A percentile compares a stretch with the other conserved stretches of the same genome.
Conservation (phyloP, 2,329 filamentous ascomycete species). For the Hypoxylon sp. region DNA sequence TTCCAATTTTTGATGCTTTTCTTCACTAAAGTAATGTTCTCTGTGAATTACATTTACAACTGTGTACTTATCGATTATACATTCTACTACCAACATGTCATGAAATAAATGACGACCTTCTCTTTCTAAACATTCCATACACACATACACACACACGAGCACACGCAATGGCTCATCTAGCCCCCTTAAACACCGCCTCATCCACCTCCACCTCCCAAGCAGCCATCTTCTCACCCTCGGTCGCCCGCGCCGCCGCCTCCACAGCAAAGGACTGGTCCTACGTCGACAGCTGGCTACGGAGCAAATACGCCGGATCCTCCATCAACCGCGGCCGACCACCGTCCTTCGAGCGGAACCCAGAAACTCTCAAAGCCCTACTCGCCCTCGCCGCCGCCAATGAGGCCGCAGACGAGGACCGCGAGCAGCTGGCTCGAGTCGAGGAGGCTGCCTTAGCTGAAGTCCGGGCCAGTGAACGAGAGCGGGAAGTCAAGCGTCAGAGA, state of each 20-base stretch:
- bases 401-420: conserved; percentile 78
- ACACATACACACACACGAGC: background rate
- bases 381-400: conserved; percentile 84
- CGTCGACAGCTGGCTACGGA: conserved; percentile 85
- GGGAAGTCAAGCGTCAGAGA: conserved; percentile 51
- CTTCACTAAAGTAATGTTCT: background rate
- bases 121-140: too few species aligned
- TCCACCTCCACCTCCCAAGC: conserved; percentile 46
- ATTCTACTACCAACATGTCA: conserved; percentile 7
- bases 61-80: conserved; percentile 19
- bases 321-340: conserved; percentile 71
- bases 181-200: conserved; percentile 13
- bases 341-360: conserved; percentile 86
- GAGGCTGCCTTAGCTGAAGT: conserved; percentile 71
- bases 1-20: background rate
- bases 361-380: conserved; percentile 83
- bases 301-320: conserved; percentile 64
- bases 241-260: conserved; percentile 81
- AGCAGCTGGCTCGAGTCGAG: conserved; percentile 71
- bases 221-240: conserved; percentile 77
- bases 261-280: conserved; percentile 93
- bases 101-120: background rate
- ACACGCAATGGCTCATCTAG: conserved; percentile 55
- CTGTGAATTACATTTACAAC: conserved; percentile 6
- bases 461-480: conserved; percentile 51